Percentiles rank a stretch among this genome's conserved stretches.
These are phyloP conservation scores for Blastomyces silverae DNA, from an alignment of 2,329 filamentous ascomycete genomes.

Conservation along the genomic window DNA sequence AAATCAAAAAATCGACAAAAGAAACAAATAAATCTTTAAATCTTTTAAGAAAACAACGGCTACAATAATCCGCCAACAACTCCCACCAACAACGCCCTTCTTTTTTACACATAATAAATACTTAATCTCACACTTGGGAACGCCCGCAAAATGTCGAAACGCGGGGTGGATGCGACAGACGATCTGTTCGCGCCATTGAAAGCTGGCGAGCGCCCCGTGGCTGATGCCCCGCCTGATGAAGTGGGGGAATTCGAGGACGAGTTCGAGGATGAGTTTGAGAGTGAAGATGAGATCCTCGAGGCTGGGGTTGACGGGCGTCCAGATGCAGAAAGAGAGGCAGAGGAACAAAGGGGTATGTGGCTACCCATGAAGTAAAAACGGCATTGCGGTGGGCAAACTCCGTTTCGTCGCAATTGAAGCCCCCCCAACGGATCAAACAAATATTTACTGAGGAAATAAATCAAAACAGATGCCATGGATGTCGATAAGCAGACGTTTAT, in stretches of 20 bases:
- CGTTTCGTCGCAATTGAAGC: slow-evolving; percentile 15
- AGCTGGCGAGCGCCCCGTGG: slow-evolving; percentile 54
- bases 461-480: slow-evolving; percentile 66
- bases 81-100: background rate
- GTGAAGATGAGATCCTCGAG: slow-evolving; percentile 84
- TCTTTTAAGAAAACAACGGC: background rate
- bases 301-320: slow-evolving; percentile 89
- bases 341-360: slow-evolving; percentile 59
- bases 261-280: slow-evolving; percentile 96
- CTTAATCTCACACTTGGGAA: background rate
- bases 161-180: slow-evolving; percentile 49
- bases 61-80: background rate
- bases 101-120: background rate
- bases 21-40: background rate
- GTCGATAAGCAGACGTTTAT: slow-evolving; percentile 94
- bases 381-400: slow-evolving; percentile 22
- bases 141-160: slow-evolving; percentile 50
- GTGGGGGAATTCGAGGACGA: slow-evolving; percentile 64
- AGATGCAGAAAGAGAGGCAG: slow-evolving; percentile 84
- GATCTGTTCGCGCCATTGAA: slow-evolving; percentile 51
- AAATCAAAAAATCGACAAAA: background rate
- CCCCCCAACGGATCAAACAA: background rate
- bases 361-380: slow-evolving; percentile 17
- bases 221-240: slow-evolving; percentile 46
- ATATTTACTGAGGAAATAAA: slow-evolving; percentile 20